A percentile compares a stretch with the other conserved stretches of the same genome.
Evolutionary conservation across 768 basidiomycete genomes (phyloP).

Genomic region (Pholiota microspora): DNA sequence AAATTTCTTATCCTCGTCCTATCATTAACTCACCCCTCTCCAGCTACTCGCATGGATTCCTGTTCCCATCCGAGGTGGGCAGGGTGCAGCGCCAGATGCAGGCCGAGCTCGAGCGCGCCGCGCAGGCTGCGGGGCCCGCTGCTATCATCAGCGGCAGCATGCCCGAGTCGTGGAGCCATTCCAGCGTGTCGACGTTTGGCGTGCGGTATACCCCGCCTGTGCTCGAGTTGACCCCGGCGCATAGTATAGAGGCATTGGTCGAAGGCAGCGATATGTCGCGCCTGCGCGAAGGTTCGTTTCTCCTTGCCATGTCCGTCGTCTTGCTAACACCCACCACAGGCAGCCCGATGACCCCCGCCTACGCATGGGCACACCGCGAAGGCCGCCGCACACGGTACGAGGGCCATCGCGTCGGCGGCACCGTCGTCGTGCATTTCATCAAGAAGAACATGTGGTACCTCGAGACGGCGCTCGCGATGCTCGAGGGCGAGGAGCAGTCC

Average conservation of each 20-base stretch:
- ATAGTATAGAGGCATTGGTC: conserved; percentile 89
- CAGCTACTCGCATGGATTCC: conserved; percentile 92
- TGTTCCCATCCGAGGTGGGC: conserved; percentile 86
- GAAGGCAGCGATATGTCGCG: conserved; percentile 87
- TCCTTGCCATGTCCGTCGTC: neutral
- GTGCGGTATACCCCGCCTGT: conserved; percentile 70
- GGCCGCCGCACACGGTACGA: conserved; percentile 65
- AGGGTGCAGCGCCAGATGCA: conserved; percentile 60
- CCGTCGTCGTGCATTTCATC: conserved; percentile 94
- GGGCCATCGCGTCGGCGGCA: conserved; percentile 79
- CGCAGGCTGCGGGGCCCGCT: conserved; percentile 25
- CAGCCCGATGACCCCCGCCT: conserved; percentile 53
- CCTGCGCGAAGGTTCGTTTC: conserved; percentile 56
- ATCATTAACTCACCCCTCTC: neutral
- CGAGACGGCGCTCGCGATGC: conserved; percentile 86
- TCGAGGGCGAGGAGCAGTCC: conserved; percentile 75
- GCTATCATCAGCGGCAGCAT: conserved; percentile 33
- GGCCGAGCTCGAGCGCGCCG: conserved; percentile 46
- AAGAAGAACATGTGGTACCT: conserved; percentile 97
- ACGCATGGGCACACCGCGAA: conserved; percentile 74
- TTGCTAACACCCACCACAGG: conserved; percentile 31
- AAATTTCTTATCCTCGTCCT: conserved; percentile 2
- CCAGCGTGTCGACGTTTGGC: conserved; percentile 86
- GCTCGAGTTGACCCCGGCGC: conserved; percentile 56
- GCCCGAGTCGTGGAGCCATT: conserved; percentile 70